Evolutionary conservation across 2,329 filamentous ascomycete genomes (phyloP).

Genomic region (Clonostachys chloroleuca): DNA sequence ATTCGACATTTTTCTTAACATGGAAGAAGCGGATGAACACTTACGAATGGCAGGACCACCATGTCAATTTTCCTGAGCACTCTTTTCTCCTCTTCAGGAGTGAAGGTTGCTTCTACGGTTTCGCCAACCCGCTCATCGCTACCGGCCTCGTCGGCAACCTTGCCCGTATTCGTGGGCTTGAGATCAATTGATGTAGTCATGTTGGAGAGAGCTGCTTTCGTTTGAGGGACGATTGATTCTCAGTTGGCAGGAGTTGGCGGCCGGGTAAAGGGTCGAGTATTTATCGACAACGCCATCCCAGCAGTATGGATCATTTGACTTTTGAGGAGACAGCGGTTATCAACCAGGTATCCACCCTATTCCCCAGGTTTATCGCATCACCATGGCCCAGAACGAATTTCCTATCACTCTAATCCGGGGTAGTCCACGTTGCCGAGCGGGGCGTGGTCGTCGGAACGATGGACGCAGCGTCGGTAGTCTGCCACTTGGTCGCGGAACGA

Average conservation of each 20-base stretch:
- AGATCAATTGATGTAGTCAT: background rate
- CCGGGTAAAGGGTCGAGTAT: background rate
- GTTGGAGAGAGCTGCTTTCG: background rate
- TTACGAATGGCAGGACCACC: constrained; percentile 20
- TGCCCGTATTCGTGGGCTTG: background rate
- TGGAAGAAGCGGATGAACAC: background rate
- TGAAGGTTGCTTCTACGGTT: background rate
- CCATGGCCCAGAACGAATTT: no score
- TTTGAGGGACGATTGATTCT: background rate
- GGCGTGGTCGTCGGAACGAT: no score
- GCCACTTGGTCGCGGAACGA: no score
- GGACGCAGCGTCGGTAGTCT: no score
- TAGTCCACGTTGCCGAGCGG: no score
- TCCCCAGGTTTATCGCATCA: no score
- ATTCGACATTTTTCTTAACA: background rate
- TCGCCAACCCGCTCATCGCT: background rate
- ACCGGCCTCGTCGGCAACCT: background rate
- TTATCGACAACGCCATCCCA: no score
- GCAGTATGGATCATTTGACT: no score
- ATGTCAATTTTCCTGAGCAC: constrained; percentile 24
- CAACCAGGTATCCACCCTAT: no score
- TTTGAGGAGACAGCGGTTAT: no score
- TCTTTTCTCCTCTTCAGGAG: constrained; percentile 20
- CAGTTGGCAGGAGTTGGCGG: background rate
- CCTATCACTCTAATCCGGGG: no score